Percentiles rank a stretch among this genome's conserved stretches.
Evolutionary conservation across 768 basidiomycete genomes (phyloP).

Genomic region (Lentinula lateritia): DNA sequence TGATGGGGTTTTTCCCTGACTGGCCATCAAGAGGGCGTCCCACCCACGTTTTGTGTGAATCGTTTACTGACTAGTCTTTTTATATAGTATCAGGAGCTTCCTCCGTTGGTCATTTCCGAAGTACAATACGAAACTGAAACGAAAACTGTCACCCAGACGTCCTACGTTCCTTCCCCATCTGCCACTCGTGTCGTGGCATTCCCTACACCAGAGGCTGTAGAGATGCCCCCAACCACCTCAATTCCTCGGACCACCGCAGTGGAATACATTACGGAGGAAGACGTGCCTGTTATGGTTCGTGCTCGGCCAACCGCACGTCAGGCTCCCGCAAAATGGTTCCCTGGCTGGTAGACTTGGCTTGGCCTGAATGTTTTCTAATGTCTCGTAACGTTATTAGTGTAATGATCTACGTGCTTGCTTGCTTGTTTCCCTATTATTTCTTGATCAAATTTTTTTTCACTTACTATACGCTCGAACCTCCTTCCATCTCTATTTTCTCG

Average conservation of each 20-base stretch:
- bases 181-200: slow-evolving; percentile 71
- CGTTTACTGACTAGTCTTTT: slow-evolving; percentile 24
- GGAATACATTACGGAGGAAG: slow-evolving; percentile 56
- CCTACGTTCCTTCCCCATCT: slow-evolving; percentile 70
- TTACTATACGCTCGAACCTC: slow-evolving; percentile 15
- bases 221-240: slow-evolving; percentile 49
- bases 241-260: slow-evolving; percentile 74
- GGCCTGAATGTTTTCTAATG: slow-evolving; percentile 17
- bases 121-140: slow-evolving; percentile 52
- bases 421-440: slow-evolving; percentile 15
- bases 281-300: slow-evolving; percentile 34
- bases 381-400: slow-evolving; percentile 21
- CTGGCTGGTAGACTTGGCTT: slow-evolving; percentile 41
- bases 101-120: slow-evolving; percentile 40
- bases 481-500: slow-evolving; percentile 1
- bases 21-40: slow-evolving; percentile 30
- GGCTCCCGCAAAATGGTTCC: slow-evolving; percentile 55
- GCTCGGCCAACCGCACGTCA: slow-evolving; percentile 44
- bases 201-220: slow-evolving; percentile 63
- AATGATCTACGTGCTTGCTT: slow-evolving; percentile 24
- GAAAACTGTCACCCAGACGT: slow-evolving; percentile 62
- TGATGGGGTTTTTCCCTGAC: slow-evolving; percentile 27
- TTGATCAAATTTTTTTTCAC: slow-evolving; percentile 14
- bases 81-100: slow-evolving; percentile 39
- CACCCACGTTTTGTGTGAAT: slow-evolving; percentile 12